These are phyloP conservation scores for Candida anutae DNA, from an alignment of 1,139 yeast genomes.

Conservation along the genomic window DNA sequence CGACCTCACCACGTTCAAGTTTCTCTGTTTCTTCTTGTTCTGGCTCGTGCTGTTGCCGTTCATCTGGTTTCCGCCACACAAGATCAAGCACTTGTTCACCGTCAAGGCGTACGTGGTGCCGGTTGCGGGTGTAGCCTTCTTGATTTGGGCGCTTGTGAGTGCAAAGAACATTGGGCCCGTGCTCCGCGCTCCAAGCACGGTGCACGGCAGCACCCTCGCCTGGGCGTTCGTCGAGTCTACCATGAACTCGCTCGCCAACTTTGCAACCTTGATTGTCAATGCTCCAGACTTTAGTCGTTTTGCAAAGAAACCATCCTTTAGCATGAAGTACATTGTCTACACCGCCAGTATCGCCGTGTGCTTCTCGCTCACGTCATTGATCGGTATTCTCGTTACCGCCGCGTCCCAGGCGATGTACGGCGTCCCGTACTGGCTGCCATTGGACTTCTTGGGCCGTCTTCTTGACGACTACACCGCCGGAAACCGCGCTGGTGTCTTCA, in stretches of 20 bases:
- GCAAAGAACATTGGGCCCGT: slow-evolving; percentile 72
- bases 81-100: slow-evolving; percentile 73
- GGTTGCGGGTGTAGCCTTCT: slow-evolving; percentile 69
- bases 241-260: slow-evolving; percentile 77
- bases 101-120: slow-evolving; percentile 72
- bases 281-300: slow-evolving; percentile 89
- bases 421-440: slow-evolving; percentile 76
- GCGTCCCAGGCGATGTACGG: slow-evolving; percentile 69
- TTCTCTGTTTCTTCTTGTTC: slow-evolving; percentile 68
- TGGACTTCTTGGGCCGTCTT: slow-evolving; percentile 64
- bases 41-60: slow-evolving; percentile 75
- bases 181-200: slow-evolving; percentile 40
- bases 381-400: slow-evolving; percentile 82
- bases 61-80: slow-evolving; percentile 74
- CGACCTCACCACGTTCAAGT: slow-evolving; percentile 57
- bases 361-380: slow-evolving; percentile 73
- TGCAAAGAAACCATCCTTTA: slow-evolving; percentile 43
- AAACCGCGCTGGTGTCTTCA: slow-evolving; percentile 82
- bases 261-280: slow-evolving; percentile 79
- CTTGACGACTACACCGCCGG: slow-evolving; percentile 51
- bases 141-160: slow-evolving; percentile 72
- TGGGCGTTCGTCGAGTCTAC: slow-evolving; percentile 81
- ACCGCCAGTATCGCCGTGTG: slow-evolving; percentile 65
- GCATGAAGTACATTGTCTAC: slow-evolving; percentile 37
- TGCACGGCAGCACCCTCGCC: slow-evolving; percentile 54